Percentiles rank a stretch among this genome's conserved stretches.
phyloP scores from a whole-genome alignment of 768 basidiomycete genomes.

The Dioszegia crocea region DNA sequence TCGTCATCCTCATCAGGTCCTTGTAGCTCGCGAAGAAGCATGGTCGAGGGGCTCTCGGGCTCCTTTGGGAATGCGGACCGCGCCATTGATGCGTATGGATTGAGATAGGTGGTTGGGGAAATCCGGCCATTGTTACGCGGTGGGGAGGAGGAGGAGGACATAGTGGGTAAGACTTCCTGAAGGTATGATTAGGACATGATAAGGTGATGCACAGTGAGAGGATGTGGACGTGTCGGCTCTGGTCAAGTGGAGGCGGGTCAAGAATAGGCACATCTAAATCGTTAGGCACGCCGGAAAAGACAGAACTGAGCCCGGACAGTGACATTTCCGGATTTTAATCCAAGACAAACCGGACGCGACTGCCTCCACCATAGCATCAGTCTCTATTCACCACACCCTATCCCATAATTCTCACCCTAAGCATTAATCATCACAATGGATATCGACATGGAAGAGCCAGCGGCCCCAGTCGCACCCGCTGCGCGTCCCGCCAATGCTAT shows the following conservation, averaged over 20 bases:
- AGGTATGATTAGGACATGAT: not conserved
- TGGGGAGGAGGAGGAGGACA: conserved; percentile 14
- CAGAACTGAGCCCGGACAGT: no score
- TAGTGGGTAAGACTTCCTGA: no score
- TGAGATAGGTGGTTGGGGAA: conserved; percentile 25
- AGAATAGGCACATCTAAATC: not conserved
- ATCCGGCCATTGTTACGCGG: not conserved
- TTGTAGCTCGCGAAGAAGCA: conserved; percentile 38
- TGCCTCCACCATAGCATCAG: no score
- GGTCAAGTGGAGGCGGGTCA: not conserved
- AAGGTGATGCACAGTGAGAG: no score
- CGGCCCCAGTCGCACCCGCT: not conserved
- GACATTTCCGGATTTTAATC: no score
- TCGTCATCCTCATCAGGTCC: conserved; percentile 2
- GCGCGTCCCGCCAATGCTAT: conserved; percentile 28
- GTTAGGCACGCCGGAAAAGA: not conserved
- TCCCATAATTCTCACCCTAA: not conserved
- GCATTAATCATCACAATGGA: conserved; percentile 31
- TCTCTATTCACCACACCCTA: no score
- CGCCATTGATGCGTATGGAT: conserved; percentile 34
- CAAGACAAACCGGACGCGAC: no score
- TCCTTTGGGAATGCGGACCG: conserved; percentile 22
- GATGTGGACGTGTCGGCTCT: no score
- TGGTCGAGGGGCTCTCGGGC: conserved; percentile 39
- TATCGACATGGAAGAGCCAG: conserved; percentile 19